Conservation (phyloP, 371 early-diverging fungal species). For the Mucor sp. region DNA sequence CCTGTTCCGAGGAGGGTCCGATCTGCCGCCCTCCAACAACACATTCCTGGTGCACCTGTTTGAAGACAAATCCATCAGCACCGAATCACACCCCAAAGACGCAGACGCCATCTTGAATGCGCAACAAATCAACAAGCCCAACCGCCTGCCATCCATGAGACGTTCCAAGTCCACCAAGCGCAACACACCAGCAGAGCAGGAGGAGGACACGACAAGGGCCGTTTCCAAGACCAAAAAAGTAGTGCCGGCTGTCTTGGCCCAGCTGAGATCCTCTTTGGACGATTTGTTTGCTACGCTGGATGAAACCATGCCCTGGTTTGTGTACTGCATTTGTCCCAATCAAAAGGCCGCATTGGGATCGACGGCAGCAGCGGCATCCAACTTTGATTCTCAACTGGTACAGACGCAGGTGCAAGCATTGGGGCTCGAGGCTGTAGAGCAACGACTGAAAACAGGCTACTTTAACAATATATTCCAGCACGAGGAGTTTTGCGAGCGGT, state of each 20-base stretch:
- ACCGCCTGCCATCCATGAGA: slow-evolving; percentile 52
- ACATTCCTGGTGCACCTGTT: slow-evolving; percentile 25
- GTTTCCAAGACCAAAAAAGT: neutral
- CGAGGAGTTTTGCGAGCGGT: slow-evolving; percentile 52
- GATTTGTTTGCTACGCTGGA: slow-evolving; percentile 81
- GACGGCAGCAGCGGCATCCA: slow-evolving; percentile 23
- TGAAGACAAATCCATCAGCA: slow-evolving; percentile 46
- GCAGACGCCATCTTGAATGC: slow-evolving; percentile 66
- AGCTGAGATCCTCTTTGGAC: slow-evolving; percentile 71
- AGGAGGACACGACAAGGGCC: slow-evolving; percentile 6
- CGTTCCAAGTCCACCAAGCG: slow-evolving; percentile 39
- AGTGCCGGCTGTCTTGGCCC: slow-evolving; percentile 39
- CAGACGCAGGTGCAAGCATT: slow-evolving; percentile 61
- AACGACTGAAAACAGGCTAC: slow-evolving; percentile 36
- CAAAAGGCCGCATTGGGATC: slow-evolving; percentile 45
- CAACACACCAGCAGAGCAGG: slow-evolving; percentile 11
- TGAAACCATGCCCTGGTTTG: slow-evolving; percentile 88
- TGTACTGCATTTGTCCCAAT: slow-evolving; percentile 81
- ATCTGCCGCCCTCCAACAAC: slow-evolving; percentile 11
- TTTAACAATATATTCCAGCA: slow-evolving; percentile 59
- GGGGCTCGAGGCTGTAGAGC: slow-evolving; percentile 54
- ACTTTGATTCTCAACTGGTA: slow-evolving; percentile 66
- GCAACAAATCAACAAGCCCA: slow-evolving; percentile 57
- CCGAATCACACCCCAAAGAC: slow-evolving; percentile 63
- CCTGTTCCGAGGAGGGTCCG: slow-evolving; percentile 56